Evolutionary conservation across 768 basidiomycete genomes (phyloP).

Genomic region (Vishniacozyma victoriae): DNA sequence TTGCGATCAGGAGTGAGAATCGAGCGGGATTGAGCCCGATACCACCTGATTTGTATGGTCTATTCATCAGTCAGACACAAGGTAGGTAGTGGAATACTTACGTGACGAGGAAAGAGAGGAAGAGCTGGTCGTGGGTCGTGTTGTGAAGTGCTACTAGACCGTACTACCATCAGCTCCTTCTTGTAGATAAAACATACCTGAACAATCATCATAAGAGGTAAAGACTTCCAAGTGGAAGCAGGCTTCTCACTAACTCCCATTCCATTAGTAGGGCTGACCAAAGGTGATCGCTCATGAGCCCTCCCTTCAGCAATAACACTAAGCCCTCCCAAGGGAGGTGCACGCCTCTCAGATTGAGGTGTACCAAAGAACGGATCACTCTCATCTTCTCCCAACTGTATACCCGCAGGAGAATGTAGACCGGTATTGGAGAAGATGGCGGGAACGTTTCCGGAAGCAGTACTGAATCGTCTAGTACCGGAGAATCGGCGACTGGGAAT

Average conservation of each 20-base stretch:
- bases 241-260: constrained; percentile 52
- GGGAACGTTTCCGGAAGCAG: constrained; percentile 52
- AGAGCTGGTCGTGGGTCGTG: constrained; percentile 76
- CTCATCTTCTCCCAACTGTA: constrained; percentile 27
- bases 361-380: constrained; percentile 35
- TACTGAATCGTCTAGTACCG: constrained; percentile 35
- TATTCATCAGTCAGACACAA: constrained; percentile 36
- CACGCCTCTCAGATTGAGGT: constrained; percentile 5
- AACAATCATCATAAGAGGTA: constrained; percentile 77
- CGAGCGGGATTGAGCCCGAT: constrained; percentile 83
- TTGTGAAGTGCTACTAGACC: constrained; percentile 80
- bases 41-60: constrained; percentile 78
- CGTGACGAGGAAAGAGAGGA: constrained; percentile 87
- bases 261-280: constrained; percentile 8
- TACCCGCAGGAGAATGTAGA: constrained; percentile 67
- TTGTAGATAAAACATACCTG: constrained; percentile 51
- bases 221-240: constrained; percentile 59
- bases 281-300: constrained; percentile 9
- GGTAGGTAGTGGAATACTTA: constrained; percentile 49
- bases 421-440: constrained; percentile 80
- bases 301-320: constrained; percentile 36
- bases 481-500: constrained; percentile 16
- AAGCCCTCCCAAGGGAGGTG: constrained; percentile 18
- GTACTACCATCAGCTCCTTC: constrained; percentile 51
- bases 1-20: constrained; percentile 75